Conservation (phyloP, 1,139 yeast genomes). For the Candida glucosophila region DNA sequence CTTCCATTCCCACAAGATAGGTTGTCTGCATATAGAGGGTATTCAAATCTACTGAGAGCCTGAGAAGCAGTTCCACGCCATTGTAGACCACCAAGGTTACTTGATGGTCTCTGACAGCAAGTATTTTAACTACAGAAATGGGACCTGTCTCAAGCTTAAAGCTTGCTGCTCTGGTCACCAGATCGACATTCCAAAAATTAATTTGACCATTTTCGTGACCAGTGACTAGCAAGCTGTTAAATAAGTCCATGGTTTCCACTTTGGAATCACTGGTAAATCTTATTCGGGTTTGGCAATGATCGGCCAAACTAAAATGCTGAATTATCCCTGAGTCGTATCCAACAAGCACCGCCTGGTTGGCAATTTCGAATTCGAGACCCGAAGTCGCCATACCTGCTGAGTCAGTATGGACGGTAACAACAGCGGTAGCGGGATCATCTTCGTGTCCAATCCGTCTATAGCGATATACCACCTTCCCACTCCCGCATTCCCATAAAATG, state of each 20-base stretch:
- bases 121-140: conserved; percentile 5
- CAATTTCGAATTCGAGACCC: conserved; percentile 13
- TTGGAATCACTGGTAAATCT: conserved; percentile 1
- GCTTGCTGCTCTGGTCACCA: conserved; percentile 2
- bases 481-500: conserved; percentile 61
- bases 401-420: conserved; percentile 7
- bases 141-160: conserved; percentile 7
- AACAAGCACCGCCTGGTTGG: conserved; percentile 19
- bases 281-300: conserved; percentile 10
- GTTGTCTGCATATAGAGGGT: too few relatives aligned
- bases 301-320: conserved; percentile 15
- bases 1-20: conserved; percentile 17
- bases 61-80: conserved; percentile 16
- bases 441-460: conserved; percentile 25
- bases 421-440: conserved; percentile 21
- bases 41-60: conserved; percentile 5
- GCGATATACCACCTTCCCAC: conserved; percentile 34
- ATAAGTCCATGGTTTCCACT: conserved; percentile 9
- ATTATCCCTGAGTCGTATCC: conserved; percentile 44
- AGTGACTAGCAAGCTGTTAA: conserved; percentile 11
- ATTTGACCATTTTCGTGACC: conserved; percentile 16
- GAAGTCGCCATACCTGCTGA: conserved; percentile 3
- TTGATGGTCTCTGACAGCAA: conserved; percentile 1
- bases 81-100: conserved; percentile 8
- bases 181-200: conserved; percentile 8